These are phyloP conservation scores for Penicillium occitanis DNA, from an alignment of 2,329 filamentous ascomycete species.

Conservation along the genomic window DNA sequence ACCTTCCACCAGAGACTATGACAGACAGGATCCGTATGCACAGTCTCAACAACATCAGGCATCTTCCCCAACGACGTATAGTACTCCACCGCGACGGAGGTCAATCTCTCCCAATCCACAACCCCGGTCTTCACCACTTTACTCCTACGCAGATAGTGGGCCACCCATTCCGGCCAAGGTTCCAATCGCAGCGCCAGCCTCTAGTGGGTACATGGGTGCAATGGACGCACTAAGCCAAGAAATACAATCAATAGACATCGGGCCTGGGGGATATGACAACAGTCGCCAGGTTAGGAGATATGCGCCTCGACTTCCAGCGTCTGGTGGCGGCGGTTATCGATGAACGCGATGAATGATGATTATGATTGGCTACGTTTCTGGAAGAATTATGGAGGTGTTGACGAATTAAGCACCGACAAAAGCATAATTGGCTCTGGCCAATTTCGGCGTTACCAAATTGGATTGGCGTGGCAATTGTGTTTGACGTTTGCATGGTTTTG, in stretches of 20 bases:
- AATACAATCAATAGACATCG: conserved; percentile 54
- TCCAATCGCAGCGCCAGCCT: conserved; percentile 35
- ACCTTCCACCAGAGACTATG: conserved; percentile 25
- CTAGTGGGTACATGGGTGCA: conserved; percentile 33
- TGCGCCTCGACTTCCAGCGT: conserved; percentile 28
- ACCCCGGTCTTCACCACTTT: conserved; percentile 30
- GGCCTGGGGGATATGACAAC: conserved; percentile 35
- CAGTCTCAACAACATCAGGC: conserved; percentile 25
- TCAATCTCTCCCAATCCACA: conserved; percentile 23
- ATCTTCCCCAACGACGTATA: conserved; percentile 21
- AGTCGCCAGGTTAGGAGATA: conserved; percentile 36
- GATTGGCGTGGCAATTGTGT: background rate
- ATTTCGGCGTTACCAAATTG: conserved; percentile 14
- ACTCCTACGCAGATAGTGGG: conserved; percentile 32
- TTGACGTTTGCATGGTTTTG: conserved; percentile 1
- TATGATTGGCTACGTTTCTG: background rate
- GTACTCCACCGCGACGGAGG: conserved; percentile 17
- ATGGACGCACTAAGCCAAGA: conserved; percentile 58
- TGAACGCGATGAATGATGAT: conserved; percentile 8
- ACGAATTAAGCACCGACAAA: background rate
- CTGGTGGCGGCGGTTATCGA: conserved; percentile 16
- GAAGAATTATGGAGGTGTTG: background rate
- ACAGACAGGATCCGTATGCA: conserved; percentile 25
- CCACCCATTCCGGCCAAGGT: conserved; percentile 47
- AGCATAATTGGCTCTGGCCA: conserved; percentile 3